Percentiles rank a stretch among this genome's conserved stretches.
These are phyloP conservation scores for Metschnikowia hibisci DNA, from an alignment of 805 yeast genomes.

Conservation along the genomic window DNA sequence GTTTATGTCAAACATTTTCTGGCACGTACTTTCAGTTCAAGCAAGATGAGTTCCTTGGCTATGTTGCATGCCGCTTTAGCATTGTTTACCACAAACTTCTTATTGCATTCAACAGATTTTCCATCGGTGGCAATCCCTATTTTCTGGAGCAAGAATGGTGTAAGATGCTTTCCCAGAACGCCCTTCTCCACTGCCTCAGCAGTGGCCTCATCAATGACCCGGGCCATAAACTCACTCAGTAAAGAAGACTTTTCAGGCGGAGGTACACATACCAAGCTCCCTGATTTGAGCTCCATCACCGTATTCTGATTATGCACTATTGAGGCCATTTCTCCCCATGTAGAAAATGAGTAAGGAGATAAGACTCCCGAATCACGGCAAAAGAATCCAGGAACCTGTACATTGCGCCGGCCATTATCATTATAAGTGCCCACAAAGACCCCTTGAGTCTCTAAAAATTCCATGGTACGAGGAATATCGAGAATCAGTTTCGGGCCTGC, in stretches of 20 bases:
- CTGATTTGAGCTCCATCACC: constrained; percentile 53
- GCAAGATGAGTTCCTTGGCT: constrained; percentile 46
- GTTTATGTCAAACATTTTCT: background rate
- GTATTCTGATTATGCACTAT: constrained; percentile 46
- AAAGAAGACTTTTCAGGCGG: constrained; percentile 67
- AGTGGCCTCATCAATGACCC: constrained; percentile 56
- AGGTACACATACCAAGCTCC: constrained; percentile 76
- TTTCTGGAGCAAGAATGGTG: constrained; percentile 69
- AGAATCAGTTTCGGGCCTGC: constrained; percentile 87
- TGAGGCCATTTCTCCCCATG: constrained; percentile 57
- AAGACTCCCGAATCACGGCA: constrained; percentile 67
- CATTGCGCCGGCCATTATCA: constrained; percentile 39
- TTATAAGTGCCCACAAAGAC: constrained; percentile 75
- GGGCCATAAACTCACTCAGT: constrained; percentile 46
- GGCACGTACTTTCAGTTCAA: constrained; percentile 1
- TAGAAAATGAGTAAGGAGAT: constrained; percentile 63
- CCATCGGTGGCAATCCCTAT: constrained; percentile 71
- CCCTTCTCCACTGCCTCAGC: constrained; percentile 49
- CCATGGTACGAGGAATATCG: constrained; percentile 78
- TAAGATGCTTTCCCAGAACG: constrained; percentile 66
- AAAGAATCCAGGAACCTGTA: constrained; percentile 75
- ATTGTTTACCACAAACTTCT: constrained; percentile 73
- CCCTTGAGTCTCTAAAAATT: constrained; percentile 86
- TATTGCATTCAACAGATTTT: constrained; percentile 62
- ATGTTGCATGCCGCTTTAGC: constrained; percentile 66